Conservation (phyloP, 179 eudicot genomes). For the Heliamphora pulchella region DNA sequence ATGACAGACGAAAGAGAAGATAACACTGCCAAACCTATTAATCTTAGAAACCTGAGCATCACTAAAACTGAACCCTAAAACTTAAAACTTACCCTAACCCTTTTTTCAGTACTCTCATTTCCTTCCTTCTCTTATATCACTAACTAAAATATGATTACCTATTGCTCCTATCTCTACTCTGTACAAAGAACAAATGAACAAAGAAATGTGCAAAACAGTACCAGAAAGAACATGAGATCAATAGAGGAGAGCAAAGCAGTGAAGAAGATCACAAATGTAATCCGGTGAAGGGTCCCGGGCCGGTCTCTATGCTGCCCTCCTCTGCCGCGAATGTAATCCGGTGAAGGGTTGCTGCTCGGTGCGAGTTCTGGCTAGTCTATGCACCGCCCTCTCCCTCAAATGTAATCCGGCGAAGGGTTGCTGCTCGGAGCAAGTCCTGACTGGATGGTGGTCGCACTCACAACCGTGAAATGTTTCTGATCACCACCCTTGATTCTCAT, state of each 20-base stretch:
- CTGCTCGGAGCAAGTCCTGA: slow-evolving; percentile 28
- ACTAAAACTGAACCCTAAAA: slow-evolving; percentile 29
- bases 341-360: slow-evolving; percentile 20
- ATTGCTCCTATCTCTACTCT: slow-evolving; percentile 31
- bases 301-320: neutral
- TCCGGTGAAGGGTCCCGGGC: slow-evolving; percentile 17
- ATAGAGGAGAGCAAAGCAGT: slow-evolving; percentile 1
- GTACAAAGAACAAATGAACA: slow-evolving; percentile 61
- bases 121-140: slow-evolving; percentile 16
- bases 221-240: slow-evolving; percentile 16
- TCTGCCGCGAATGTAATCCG: neutral
- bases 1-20: slow-evolving; percentile 17
- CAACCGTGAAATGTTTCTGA: neutral
- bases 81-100: slow-evolving; percentile 23
- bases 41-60: slow-evolving; percentile 22
- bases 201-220: slow-evolving; percentile 27
- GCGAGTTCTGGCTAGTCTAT: slow-evolving; percentile 21
- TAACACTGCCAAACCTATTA: slow-evolving; percentile 19
- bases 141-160: slow-evolving; percentile 32
- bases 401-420: slow-evolving; percentile 19
- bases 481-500: slow-evolving; percentile 40
- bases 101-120: slow-evolving; percentile 18
- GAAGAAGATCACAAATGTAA: neutral
- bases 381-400: slow-evolving; percentile 16
- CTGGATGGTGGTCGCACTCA: slow-evolving; percentile 6